Evolutionary conservation across 169 alveolate genomes (phyloP), one percentile per base, ranked within the genome.

Genomic region (Plasmodium coatneyi): DNA sequence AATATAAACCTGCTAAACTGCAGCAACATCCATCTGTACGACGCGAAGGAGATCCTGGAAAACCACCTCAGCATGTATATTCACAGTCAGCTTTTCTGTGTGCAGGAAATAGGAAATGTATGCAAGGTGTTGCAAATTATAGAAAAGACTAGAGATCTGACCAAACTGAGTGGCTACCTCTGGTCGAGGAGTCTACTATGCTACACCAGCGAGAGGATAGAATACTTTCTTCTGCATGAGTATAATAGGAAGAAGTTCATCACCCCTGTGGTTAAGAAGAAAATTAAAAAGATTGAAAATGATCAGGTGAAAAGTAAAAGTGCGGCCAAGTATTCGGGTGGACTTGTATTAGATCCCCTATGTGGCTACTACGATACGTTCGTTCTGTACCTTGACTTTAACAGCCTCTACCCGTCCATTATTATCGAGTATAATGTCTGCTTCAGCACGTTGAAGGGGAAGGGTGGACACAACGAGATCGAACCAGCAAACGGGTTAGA

Each of bases 381-480:
- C 84, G 98, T 99, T 32, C 93, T 99, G 78, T 97, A 99, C 32
- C 96, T 99, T 41, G 99, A 99, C 96, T 99, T 99, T 98, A 99
- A 99, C 96, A 97, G 99, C 41, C 94, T 99, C 92, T 99, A 99
- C 96, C 99, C 99, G 1, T 98, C 99, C 3, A 99, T 99, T 87
- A 99, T 99, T 22, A 99, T 98, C 94, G 99, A 99, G 95, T 99
- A 98, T 96, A 99, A 99, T 95, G 97, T 99, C 16, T 99, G 99
- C 96, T 99, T 99, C 92, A 99, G 99, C 54, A 99, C 99, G 3
- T 90, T 82, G 71, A 95, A 90, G 52, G 92, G 93, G 81, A 96
- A 92, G 80, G 86, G 79, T n/a, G 30, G 0, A 12, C 92, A 9
- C 76, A 19, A 80, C 83, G 92, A 10, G n/a, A 52, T 39, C 72